These are phyloP conservation scores for Amaranthus cruentus DNA, from an alignment of 148 eudicot species.

Conservation along the genomic window DNA sequence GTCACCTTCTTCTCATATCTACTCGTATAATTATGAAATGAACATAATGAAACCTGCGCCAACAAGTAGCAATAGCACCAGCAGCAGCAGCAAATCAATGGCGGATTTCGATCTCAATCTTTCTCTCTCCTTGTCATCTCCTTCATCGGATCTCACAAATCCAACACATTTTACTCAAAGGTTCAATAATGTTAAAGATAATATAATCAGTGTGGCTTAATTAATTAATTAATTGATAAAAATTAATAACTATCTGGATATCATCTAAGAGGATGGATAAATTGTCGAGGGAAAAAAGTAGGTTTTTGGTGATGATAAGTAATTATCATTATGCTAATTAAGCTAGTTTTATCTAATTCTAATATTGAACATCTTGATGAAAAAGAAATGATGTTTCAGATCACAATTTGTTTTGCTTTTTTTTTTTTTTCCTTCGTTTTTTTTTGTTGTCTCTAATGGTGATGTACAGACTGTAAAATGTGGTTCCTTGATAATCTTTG, in stretches of 20 bases:
- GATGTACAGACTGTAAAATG: neutral
- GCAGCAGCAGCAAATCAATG: constrained; percentile 19
- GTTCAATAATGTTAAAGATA: constrained; percentile 8
- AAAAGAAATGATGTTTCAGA: no score
- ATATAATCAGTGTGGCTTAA: constrained; percentile 21
- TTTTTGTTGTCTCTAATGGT: neutral
- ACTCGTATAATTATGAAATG: constrained; percentile 19
- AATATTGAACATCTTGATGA: neutral
- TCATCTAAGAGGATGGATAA: neutral
- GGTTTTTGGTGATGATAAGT: neutral
- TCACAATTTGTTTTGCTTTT: neutral
- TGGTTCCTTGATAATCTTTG: neutral
- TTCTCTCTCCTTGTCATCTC: constrained; percentile 48
- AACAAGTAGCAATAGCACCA: constrained; percentile 13
- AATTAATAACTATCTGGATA: constrained; percentile 10
- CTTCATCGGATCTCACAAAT: constrained; percentile 11
- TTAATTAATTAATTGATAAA: neutral
- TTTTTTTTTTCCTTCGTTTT: neutral
- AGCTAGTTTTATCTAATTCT: neutral
- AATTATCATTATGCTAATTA: constrained; percentile 21
- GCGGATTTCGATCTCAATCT: constrained; percentile 38
- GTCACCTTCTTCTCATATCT: constrained; percentile 14
- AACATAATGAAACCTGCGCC: constrained; percentile 27
- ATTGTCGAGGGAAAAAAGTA: neutral
- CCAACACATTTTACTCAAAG: constrained; percentile 16